These are phyloP conservation scores for Yamadazyma sp. DNA, from an alignment of 1,139 yeast genomes.

Conservation along the genomic window DNA sequence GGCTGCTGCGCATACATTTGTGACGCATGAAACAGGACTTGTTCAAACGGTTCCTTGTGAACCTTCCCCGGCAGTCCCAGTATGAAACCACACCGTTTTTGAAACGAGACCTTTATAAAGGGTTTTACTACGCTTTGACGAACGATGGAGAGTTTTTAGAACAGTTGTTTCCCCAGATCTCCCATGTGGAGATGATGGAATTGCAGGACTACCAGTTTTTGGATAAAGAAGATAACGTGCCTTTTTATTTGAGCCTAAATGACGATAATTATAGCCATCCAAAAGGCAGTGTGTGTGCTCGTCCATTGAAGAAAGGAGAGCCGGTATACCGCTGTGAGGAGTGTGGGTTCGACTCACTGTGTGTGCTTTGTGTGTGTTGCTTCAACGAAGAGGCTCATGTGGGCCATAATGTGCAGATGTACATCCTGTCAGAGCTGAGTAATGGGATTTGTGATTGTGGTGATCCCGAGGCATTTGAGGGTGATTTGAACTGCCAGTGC, in stretches of 20 bases:
- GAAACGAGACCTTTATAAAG: constrained; percentile 22
- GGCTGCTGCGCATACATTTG: too few relatives aligned
- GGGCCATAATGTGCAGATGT: constrained; percentile 60
- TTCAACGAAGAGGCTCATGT: constrained; percentile 67
- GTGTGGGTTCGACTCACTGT: constrained; percentile 73
- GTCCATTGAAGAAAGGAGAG: constrained; percentile 57
- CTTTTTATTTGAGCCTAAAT: constrained; percentile 1
- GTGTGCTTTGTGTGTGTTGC: constrained; percentile 71
- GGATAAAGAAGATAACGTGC: neutral
- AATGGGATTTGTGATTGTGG: constrained; percentile 91
- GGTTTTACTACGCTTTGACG: constrained; percentile 33
- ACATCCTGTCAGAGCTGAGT: constrained; percentile 45
- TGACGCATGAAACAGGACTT: constrained; percentile 21
- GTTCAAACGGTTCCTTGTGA: constrained; percentile 28
- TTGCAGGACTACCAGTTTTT: constrained; percentile 12
- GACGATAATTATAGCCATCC: constrained; percentile 24
- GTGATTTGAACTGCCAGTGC: constrained; percentile 52
- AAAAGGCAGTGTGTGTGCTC: constrained; percentile 55
- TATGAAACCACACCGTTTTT: constrained; percentile 17
- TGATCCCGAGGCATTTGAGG: constrained; percentile 77
- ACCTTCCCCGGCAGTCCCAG: constrained; percentile 21
- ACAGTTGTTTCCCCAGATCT: constrained; percentile 27
- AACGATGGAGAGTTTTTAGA: constrained; percentile 29
- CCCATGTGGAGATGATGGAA: constrained; percentile 18
- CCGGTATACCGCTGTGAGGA: constrained; percentile 63